Evolutionary conservation across 768 basidiomycete species (phyloP).

Genomic region (Mycena crocata): DNA sequence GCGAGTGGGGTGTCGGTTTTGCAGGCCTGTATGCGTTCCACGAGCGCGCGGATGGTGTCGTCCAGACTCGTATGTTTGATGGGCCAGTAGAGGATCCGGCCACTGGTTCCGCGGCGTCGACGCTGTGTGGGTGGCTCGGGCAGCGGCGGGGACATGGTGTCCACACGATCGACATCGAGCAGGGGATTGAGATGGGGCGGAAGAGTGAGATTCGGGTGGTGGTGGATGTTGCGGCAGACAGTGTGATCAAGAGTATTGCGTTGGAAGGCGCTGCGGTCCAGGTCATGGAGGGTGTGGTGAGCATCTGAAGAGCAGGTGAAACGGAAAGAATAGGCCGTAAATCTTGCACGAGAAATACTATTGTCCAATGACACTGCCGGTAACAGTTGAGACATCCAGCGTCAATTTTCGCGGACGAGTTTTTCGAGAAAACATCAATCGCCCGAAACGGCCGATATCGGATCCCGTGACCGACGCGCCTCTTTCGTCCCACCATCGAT

Average conservation of each 20-base stretch:
- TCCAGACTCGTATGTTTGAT: slow-evolving; percentile 57
- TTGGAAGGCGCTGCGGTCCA: slow-evolving; percentile 54
- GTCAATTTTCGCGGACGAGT: too few species aligned
- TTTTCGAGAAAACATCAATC: too few species aligned
- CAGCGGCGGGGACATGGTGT: slow-evolving; percentile 48
- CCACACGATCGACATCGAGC: slow-evolving; percentile 52
- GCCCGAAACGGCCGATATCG: too few species aligned
- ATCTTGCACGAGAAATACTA: too few species aligned
- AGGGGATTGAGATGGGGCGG: slow-evolving; percentile 61
- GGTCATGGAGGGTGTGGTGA: slow-evolving; percentile 50
- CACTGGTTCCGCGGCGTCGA: slow-evolving; percentile 59
- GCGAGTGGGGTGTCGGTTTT: slow-evolving; percentile 53
- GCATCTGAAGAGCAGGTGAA: slow-evolving; percentile 28
- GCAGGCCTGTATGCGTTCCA: slow-evolving; percentile 52
- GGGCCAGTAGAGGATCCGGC: slow-evolving; percentile 57
- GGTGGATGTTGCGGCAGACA: slow-evolving; percentile 46
- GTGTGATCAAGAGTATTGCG: slow-evolving; percentile 46
- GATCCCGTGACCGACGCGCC: too few species aligned
- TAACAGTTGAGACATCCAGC: too few species aligned
- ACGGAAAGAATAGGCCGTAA: too few species aligned
- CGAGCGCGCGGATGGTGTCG: slow-evolving; percentile 44
- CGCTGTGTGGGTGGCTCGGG: slow-evolving; percentile 55
- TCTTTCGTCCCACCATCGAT: not conserved
- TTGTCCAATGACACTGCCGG: too few species aligned
- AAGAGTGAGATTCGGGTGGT: slow-evolving; percentile 54